phyloP scores from a whole-genome alignment of 2,329 filamentous ascomycete genomes.

The Aureobasidium sp. region DNA sequence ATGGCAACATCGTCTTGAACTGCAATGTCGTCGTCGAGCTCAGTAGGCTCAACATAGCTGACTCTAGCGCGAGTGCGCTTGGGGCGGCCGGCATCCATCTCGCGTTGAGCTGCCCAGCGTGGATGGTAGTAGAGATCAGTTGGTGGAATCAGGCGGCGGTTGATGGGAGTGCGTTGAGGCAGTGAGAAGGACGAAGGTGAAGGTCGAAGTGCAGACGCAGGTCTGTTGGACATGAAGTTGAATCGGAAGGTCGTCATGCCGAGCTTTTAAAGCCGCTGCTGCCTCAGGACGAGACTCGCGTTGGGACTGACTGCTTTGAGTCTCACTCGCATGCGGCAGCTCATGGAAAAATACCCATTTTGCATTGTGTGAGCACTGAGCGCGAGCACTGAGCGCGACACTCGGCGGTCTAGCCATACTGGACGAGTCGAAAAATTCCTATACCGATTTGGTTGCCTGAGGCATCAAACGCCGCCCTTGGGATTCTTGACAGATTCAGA shows the following conservation, averaged over 20 bases:
- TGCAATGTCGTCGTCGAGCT: slow-evolving; percentile 4
- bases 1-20: too few species aligned
- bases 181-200: not conserved
- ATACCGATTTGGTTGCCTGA: not conserved
- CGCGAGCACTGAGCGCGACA: slow-evolving; percentile 8
- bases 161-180: not conserved
- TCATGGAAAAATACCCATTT: not conserved
- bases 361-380: not conserved
- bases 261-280: not conserved
- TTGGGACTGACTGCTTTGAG: not conserved
- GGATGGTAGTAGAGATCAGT: not conserved
- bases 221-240: not conserved
- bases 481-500: too few species aligned
- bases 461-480: not conserved
- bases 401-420: not conserved
- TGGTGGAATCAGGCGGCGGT: not conserved
- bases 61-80: not conserved
- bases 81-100: not conserved
- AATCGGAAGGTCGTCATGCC: not conserved
- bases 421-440: not conserved
- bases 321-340: not conserved
- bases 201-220: not conserved
- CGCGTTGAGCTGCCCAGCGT: not conserved
- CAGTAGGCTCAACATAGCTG: not conserved
- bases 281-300: not conserved